Conservation (phyloP, 2,329 filamentous ascomycete genomes). For the Aspergillus fumigatiaffinis region DNA sequence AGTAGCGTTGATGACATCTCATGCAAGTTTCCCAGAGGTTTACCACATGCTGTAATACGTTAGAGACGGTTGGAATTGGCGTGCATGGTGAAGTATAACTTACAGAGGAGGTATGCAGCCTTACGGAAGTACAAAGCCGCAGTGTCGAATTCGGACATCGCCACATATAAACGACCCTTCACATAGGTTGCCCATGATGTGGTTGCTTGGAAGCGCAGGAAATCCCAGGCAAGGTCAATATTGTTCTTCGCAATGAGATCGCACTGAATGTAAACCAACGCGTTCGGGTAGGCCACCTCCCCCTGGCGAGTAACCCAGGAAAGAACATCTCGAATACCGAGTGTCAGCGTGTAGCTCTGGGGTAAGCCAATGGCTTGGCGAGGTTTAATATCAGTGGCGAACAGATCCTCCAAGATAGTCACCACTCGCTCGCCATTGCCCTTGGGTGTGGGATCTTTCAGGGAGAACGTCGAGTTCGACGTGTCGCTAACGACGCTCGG, state of each 20-base stretch:
- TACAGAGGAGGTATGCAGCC: slow-evolving; percentile 78
- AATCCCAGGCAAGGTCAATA: slow-evolving; percentile 61
- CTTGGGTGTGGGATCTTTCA: slow-evolving; percentile 20
- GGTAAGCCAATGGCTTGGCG: slow-evolving; percentile 37
- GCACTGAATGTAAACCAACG: slow-evolving; percentile 63
- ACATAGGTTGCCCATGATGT: slow-evolving; percentile 68
- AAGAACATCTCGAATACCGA: slow-evolving; percentile 42
- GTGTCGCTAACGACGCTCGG: slow-evolving; percentile 19
- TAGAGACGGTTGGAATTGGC: slow-evolving; percentile 17
- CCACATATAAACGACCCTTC: slow-evolving; percentile 73
- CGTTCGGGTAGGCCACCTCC: slow-evolving; percentile 53
- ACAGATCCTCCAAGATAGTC: slow-evolving; percentile 43
- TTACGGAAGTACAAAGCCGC: slow-evolving; percentile 77
- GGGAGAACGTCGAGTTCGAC: slow-evolving; percentile 20
- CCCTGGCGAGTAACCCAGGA: slow-evolving; percentile 50
- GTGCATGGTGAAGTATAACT: slow-evolving; percentile 36
- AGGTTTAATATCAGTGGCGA: slow-evolving; percentile 42
- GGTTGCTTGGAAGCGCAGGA: slow-evolving; percentile 61
- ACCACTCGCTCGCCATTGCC: slow-evolving; percentile 23
- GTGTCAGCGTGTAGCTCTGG: slow-evolving; percentile 41
- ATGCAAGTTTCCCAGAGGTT: slow-evolving; percentile 42
- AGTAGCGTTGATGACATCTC: slow-evolving; percentile 60
- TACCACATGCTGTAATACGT: slow-evolving; percentile 37
- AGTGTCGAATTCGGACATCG: slow-evolving; percentile 66
- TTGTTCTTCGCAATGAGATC: slow-evolving; percentile 66